These are phyloP conservation scores for Plasmodium inui DNA, from an alignment of 169 alveolate species.

Conservation along the genomic window DNA sequence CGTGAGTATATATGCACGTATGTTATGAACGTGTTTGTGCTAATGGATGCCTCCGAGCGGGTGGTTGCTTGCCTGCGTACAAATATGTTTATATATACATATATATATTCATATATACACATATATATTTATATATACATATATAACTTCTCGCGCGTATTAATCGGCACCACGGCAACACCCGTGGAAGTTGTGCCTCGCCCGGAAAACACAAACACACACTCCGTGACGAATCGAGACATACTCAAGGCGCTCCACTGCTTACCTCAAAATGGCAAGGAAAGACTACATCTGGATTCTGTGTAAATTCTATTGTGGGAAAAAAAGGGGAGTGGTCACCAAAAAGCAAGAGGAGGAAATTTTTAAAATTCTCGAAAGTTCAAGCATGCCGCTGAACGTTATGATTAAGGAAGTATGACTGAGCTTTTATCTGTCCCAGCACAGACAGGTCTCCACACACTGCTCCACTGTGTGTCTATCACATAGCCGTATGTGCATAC, in stretches of 20 bases:
- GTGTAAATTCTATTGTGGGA: constrained; percentile 16
- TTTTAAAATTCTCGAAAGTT: constrained; percentile 26
- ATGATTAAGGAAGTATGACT: constrained; percentile 42
- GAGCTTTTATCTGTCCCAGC: neutral
- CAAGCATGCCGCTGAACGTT: constrained; percentile 4
- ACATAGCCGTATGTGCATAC: neutral
- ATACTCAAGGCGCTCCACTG: neutral
- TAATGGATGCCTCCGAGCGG: neutral
- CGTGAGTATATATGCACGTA: neutral
- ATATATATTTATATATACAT: neutral
- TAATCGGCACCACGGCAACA: neutral
- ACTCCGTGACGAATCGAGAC: neutral
- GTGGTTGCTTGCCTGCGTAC: neutral
- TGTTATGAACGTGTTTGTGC: neutral
- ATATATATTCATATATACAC: neutral
- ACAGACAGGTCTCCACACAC: neutral
- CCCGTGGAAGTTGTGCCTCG: neutral
- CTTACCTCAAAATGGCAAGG: constrained; percentile 26
- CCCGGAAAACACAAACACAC: neutral
- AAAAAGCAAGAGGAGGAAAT: constrained; percentile 17
- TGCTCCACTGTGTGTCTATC: neutral
- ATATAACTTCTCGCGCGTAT: neutral
- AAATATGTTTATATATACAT: constrained; percentile 5
- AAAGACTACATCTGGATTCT: constrained; percentile 51
- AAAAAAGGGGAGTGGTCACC: neutral